A percentile compares a stretch with the other conserved stretches of the same genome.
phyloP scores from a whole-genome alignment of 352 stramenopile species.

The Pythium biforme region DNA sequence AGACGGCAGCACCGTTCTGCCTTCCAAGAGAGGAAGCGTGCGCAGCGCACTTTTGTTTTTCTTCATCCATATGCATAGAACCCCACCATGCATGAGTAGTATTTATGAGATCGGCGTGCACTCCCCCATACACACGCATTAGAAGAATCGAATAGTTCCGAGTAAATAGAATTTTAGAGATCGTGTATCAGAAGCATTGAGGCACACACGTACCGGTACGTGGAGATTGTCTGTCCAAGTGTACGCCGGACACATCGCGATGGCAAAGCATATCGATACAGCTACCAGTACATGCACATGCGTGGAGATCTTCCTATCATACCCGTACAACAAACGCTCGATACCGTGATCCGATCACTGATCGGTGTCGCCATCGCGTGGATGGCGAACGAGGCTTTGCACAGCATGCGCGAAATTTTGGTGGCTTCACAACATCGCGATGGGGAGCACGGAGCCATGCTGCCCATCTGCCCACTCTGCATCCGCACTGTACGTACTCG shows the following conservation, averaged over 20 bases:
- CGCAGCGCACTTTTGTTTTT: too few species aligned
- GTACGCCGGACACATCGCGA: too few species aligned
- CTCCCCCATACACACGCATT: not conserved
- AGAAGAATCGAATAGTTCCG: not conserved
- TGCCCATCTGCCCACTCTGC: not conserved
- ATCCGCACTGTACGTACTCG: not conserved
- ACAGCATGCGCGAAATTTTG: not conserved
- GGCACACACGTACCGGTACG: too few species aligned
- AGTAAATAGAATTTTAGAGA: not conserved
- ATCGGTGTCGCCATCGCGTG: not conserved
- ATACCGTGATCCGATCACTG: too few species aligned
- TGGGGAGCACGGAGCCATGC: constrained; percentile 1
- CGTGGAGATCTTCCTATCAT: not conserved
- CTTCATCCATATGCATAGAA: not conserved
- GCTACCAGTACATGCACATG: not conserved
- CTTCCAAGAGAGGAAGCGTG: too few species aligned
- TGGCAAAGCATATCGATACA: too few species aligned
- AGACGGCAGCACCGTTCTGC: too few species aligned
- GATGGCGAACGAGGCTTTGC: not conserved
- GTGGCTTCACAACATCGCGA: constrained; percentile 3
- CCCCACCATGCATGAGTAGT: constrained; percentile 3
- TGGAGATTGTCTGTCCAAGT: too few species aligned
- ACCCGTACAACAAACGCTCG: not conserved
- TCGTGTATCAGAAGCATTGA: not conserved
- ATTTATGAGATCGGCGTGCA: constrained; percentile 7